These are phyloP conservation scores for Irpex sp. DNA, from an alignment of 1,284 basidiomycete species.

Conservation along the genomic window DNA sequence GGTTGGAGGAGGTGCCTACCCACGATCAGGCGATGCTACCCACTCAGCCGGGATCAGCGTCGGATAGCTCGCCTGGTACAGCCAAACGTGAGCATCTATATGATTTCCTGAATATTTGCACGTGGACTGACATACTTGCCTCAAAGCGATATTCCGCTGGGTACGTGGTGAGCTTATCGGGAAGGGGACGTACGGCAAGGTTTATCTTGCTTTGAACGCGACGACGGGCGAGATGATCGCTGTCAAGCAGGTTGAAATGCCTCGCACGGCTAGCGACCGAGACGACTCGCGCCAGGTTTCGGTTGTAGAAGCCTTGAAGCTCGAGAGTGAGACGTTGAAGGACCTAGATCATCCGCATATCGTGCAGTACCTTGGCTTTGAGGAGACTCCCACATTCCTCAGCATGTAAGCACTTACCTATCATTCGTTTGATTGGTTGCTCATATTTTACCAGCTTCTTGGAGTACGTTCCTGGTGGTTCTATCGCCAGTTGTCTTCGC, in stretches of 20 bases:
- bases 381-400: slow-evolving; percentile 85
- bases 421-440: slow-evolving; percentile 6
- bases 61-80: slow-evolving; percentile 51
- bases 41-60: slow-evolving; percentile 38
- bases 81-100: slow-evolving; percentile 51
- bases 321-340: slow-evolving; percentile 94
- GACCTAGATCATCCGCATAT: slow-evolving; percentile 97
- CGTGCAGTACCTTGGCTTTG: slow-evolving; percentile 97
- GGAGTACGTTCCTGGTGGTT: slow-evolving; percentile 98
- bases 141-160: slow-evolving; percentile 92
- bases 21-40: slow-evolving; percentile 37
- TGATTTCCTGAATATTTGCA: slow-evolving; percentile 5
- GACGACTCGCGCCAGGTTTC: slow-evolving; percentile 82
- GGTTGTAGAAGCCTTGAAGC: slow-evolving; percentile 89
- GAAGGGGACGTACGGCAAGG: slow-evolving; percentile 93
- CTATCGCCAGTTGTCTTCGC: slow-evolving; percentile 88
- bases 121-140: slow-evolving; percentile 1
- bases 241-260: slow-evolving; percentile 98
- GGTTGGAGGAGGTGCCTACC: slow-evolving; percentile 89
- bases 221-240: slow-evolving; percentile 99
- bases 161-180: slow-evolving; percentile 97
- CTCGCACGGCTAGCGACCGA: slow-evolving; percentile 86
- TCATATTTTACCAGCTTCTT: slow-evolving; percentile 67
- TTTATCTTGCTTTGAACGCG: slow-evolving; percentile 96
- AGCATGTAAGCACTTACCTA: slow-evolving; percentile 73